Conservation (phyloP, 805 yeast genomes). For the Wickerhamiella siamensis region DNA sequence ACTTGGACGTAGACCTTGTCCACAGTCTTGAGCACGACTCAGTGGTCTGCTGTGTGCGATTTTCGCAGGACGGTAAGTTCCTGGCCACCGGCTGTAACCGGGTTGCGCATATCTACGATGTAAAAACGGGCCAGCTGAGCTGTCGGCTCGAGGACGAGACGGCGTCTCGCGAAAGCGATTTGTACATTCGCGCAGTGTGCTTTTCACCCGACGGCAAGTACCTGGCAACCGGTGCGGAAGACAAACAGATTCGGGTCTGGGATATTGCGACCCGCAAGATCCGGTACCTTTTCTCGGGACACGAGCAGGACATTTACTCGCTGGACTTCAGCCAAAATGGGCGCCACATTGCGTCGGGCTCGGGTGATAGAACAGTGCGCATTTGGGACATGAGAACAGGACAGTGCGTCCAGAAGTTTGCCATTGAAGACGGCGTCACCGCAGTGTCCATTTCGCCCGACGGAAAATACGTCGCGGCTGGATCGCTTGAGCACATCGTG, state of each 20-base stretch:
- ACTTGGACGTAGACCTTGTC: constrained; percentile 73
- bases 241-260: constrained; percentile 80
- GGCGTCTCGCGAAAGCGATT: constrained; percentile 58
- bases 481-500: constrained; percentile 87
- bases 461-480: constrained; percentile 89
- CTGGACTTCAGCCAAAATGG: constrained; percentile 92
- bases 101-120: constrained; percentile 86
- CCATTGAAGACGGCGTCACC: constrained; percentile 95
- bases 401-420: constrained; percentile 72
- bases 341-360: constrained; percentile 80
- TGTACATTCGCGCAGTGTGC: constrained; percentile 89
- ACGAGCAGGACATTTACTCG: constrained; percentile 95
- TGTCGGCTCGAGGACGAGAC: constrained; percentile 78
- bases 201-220: constrained; percentile 91
- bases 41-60: constrained; percentile 93
- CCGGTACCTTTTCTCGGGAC: constrained; percentile 70
- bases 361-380: constrained; percentile 92
- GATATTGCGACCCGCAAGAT: constrained; percentile 77
- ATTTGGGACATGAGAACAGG: constrained; percentile 91
- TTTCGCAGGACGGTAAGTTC: constrained; percentile 79
- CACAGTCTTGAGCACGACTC: constrained; percentile 85
- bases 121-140: constrained; percentile 76
- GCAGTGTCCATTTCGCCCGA: constrained; percentile 96
- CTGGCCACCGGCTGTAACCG: constrained; percentile 96
- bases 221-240: constrained; percentile 82